Evolutionary conservation across 2,329 filamentous ascomycete genomes (phyloP).

Genomic region (Drechslerella stenobrocha): DNA sequence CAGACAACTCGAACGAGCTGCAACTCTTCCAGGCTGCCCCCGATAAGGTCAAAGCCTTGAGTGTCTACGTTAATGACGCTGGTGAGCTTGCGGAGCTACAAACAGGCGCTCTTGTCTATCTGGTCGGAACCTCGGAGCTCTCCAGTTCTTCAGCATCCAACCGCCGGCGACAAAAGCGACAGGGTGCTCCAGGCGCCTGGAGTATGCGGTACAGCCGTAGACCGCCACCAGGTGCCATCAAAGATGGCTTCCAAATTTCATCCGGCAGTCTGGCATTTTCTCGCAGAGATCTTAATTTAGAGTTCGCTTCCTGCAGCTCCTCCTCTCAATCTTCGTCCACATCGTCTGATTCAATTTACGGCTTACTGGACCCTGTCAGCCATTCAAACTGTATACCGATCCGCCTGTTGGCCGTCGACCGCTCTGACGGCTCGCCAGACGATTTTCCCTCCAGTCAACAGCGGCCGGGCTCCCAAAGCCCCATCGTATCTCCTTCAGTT

Average conservation of each 20-base stretch:
- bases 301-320: slow-evolving; percentile 22
- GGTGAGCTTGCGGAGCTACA: slow-evolving; percentile 21
- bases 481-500: no score
- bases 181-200: slow-evolving; percentile 8
- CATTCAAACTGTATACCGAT: slow-evolving; percentile 22
- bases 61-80: slow-evolving; percentile 19
- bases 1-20: slow-evolving; percentile 14
- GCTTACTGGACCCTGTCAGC: slow-evolving; percentile 7
- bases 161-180: slow-evolving; percentile 15
- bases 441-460: no score
- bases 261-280: slow-evolving; percentile 15
- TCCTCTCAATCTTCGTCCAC: not conserved
- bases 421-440: no score
- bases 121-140: slow-evolving; percentile 13
- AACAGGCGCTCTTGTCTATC: slow-evolving; percentile 14
- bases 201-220: slow-evolving; percentile 20
- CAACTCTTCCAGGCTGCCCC: slow-evolving; percentile 12
- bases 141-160: not conserved
- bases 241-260: slow-evolving; percentile 13
- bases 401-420: slow-evolving; percentile 19
- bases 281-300: not conserved
- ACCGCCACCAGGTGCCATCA: slow-evolving; percentile 17
- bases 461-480: no score
- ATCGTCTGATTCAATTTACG: slow-evolving; percentile 25
- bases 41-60: slow-evolving; percentile 18